Conservation (phyloP, 352 stramenopile species). For the Saprolegnia diclina region DNA sequence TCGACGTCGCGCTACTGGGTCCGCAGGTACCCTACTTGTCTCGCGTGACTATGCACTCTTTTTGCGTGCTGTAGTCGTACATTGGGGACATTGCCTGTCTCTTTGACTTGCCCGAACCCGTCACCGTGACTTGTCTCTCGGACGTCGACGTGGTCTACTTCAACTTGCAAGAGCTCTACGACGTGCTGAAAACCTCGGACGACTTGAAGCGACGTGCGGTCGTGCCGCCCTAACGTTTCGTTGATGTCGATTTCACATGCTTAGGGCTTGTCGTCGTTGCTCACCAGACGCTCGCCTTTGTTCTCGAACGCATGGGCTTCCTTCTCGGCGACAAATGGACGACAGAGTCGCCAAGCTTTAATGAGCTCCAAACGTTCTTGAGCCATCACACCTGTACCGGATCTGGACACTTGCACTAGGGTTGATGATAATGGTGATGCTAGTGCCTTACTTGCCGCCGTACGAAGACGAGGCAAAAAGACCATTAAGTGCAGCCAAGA, state of each 20-base stretch:
- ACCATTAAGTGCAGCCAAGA: neutral
- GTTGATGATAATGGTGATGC: too few relatives aligned
- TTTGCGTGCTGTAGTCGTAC: constrained; percentile 27
- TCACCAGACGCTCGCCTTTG: constrained; percentile 11
- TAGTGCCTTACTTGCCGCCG: neutral
- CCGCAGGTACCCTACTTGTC: constrained; percentile 5
- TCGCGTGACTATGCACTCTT: too few relatives aligned
- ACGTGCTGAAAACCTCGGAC: neutral
- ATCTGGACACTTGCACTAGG: too few relatives aligned
- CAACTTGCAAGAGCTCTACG: constrained; percentile 13
- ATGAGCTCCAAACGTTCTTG: neutral
- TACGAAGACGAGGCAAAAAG: neutral
- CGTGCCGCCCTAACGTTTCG: neutral
- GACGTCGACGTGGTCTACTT: constrained; percentile 23
- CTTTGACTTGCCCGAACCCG: constrained; percentile 25
- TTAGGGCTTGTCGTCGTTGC: constrained; percentile 8
- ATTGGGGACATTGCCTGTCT: constrained; percentile 20
- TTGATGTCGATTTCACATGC: too few relatives aligned
- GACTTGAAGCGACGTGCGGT: neutral
- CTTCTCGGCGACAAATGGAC: constrained; percentile 6
- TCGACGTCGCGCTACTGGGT: constrained; percentile 20
- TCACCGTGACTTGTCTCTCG: constrained; percentile 14
- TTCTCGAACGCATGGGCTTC: constrained; percentile 13
- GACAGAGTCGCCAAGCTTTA: neutral
- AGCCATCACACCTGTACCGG: neutral